Evolutionary conservation across 495 filamentous ascomycete species (phyloP), one percentile per base, ranked within the genome.

Genomic region (Apiosordaria backusii): DNA sequence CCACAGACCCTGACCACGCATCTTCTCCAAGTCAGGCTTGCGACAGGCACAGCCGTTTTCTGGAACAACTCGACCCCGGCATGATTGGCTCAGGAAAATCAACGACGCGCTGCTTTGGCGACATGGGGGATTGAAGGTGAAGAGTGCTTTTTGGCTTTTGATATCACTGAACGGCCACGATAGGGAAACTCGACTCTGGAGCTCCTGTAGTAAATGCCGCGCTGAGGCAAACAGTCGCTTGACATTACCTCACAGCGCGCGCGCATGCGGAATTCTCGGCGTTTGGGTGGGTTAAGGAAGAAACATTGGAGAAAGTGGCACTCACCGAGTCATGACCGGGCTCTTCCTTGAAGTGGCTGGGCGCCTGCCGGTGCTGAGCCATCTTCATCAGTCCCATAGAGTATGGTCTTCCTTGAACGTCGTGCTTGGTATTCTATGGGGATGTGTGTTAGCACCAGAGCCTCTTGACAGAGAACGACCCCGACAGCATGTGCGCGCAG

Each of bases 361-460:
- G 65, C 68, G 76, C 76, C 75, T 76, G 76, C 55, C 76, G 76
- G 63, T 76, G 75, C 64, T 77, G 76, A 66, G 75, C 75, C 76
- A 78, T 78, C 69, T 68, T 75, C 35, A 45, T 45, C 62, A 78
- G 72, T 72, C 76, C 76, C 76, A 78, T 78, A 75, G 71, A 70
- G 65, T 29, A 61, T 45, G 57, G 58, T 60, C 65, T 55, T 52
- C 25, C 18, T 15, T 9, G 64, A 45, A 45, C 60, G 23, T 5
- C 25, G 22, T 58, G 59, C 18, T 45, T 7, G 22, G 61, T 29
- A 53, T 19, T 62, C 35, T 66, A 55, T 35, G 27, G n/a, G 26
- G 26, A 22, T 10, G 26, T 22, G 45, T 26, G 66, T 68, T 66
- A 69, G 67, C 59, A 52, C 68, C 61, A 59, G n/a, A 63, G 16